Base-by-base conservation (phyloP, 139 green algal genomes). In the Eudorina sp. region DNA sequence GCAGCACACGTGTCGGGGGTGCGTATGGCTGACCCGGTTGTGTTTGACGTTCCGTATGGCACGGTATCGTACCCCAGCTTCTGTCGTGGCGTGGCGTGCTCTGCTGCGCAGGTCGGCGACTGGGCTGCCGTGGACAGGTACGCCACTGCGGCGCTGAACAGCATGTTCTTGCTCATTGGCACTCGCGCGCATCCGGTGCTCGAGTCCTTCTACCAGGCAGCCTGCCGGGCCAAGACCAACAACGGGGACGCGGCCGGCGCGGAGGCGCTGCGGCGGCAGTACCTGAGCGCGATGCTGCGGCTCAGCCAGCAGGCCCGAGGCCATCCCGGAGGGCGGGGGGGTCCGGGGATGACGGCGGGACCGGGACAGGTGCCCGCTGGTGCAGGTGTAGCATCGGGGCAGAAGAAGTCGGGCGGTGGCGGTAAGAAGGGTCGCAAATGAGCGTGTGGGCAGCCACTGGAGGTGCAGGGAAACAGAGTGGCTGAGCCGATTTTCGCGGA, bases 131-230 rank as follows among this genome's bases (percentile, higher is more conserved):
- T 60, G 60, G 80, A 76, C 80, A 36, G 25, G 27, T 86, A 51
- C 43, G 27, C 60, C 62, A 38, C n/a, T 13, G 7, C 43, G 0
- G 80, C 80, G 29, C 58, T 86, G 7, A 23, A 43, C 29, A 60
- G 34, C 43, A 86, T 86, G 80, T 64, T 43, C 5, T 60, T 31
- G 60, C 80, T 86, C 41, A 86, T 86, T 45, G 60, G 60, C 60
- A 86, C 80, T 1, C 11, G 14, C 0, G 40, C 41, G 18, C 60
- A 77, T 41, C 80, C 80, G 41, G 80, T 76, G 80, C 41, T 76
- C 43, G 80, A 76, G 80, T 38, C 23, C 40, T 86, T 86, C n/a
- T 64, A 64, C 60, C 58, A 86, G 80, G 80, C 80, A 18, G 80
- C 80, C 27, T 77, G 80, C 62, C 13, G 60, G 34, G 80, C 80